phyloP scores from a whole-genome alignment of 2,329 filamentous ascomycete genomes.

The Fusarium begoniae region DNA sequence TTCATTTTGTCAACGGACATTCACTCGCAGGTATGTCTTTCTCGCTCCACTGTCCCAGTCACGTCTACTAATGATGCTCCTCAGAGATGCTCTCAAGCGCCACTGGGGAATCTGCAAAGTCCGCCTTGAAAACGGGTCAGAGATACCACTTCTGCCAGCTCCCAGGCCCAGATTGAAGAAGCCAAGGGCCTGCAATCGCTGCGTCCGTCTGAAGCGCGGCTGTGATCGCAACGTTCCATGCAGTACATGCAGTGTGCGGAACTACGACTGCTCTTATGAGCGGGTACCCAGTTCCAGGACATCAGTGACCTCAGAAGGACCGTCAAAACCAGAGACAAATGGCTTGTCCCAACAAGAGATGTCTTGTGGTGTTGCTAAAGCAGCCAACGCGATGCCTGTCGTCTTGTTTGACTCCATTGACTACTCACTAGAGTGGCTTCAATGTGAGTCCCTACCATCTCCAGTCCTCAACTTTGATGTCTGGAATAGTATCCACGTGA shows the following conservation, averaged over 20 bases:
- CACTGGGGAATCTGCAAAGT: not conserved
- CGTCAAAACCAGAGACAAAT: not conserved
- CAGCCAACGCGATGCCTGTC: not conserved
- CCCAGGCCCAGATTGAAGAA: not conserved
- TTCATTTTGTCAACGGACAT: not conserved
- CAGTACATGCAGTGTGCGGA: not conserved
- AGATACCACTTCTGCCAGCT: not conserved
- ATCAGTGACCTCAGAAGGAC: not conserved
- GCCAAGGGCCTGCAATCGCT: not conserved
- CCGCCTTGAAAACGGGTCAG: not conserved
- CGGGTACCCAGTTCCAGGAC: accelerated
- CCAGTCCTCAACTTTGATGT: not conserved
- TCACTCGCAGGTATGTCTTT: not conserved
- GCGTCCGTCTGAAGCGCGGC: not conserved
- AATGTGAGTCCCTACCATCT: not conserved
- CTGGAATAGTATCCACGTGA: not conserved
- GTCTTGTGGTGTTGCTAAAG: no score
- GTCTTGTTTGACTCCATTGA: not conserved
- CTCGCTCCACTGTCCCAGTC: no score
- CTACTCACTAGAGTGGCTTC: not conserved
- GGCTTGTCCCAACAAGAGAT: not conserved
- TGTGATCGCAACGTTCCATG: not conserved
- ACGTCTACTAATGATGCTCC: no score
- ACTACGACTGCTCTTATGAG: not conserved
- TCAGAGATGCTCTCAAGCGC: not conserved